Conservation (phyloP, 2,329 filamentous ascomycete species). For the Clonostachys sp. region DNA sequence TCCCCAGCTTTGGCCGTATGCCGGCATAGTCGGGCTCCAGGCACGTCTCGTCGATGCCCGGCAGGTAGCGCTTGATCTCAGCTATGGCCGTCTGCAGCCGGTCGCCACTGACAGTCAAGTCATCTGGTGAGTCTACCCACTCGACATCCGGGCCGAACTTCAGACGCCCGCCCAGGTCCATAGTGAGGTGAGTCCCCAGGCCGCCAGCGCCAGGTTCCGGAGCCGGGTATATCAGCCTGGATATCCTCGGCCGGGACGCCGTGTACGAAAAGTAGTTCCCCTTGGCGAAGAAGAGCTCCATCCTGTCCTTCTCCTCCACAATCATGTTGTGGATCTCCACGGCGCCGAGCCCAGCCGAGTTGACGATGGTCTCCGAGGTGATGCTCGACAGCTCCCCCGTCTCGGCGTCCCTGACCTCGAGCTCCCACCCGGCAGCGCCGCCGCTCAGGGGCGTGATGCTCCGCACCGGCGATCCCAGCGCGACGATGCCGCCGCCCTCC, state of each 20-base stretch:
- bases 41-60: constrained; percentile 59
- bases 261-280: constrained; percentile 91
- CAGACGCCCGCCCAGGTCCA: constrained; percentile 79
- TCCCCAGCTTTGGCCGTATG: constrained; percentile 78
- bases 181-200: constrained; percentile 86
- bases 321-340: constrained; percentile 79
- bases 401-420: constrained; percentile 45
- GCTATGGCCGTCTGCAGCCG: constrained; percentile 63
- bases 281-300: constrained; percentile 77
- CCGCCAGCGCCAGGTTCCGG: constrained; percentile 78
- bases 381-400: constrained; percentile 51
- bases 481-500: constrained; percentile 69
- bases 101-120: constrained; percentile 63
- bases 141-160: constrained; percentile 95
- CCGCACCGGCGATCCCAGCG: constrained; percentile 63
- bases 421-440: constrained; percentile 57
- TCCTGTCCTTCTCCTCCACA: constrained; percentile 50
- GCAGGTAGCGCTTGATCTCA: constrained; percentile 78
- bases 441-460: constrained; percentile 44
- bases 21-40: constrained; percentile 84
- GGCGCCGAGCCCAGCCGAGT: constrained; percentile 79
- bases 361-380: constrained; percentile 74
- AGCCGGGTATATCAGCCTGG: constrained; percentile 81
- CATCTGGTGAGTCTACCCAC: constrained; percentile 71
- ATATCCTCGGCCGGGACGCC: constrained; percentile 56